Evolutionary conservation across 2,329 filamentous ascomycete species (phyloP).

Genomic region (Paraphaeosphaeria minitans): DNA sequence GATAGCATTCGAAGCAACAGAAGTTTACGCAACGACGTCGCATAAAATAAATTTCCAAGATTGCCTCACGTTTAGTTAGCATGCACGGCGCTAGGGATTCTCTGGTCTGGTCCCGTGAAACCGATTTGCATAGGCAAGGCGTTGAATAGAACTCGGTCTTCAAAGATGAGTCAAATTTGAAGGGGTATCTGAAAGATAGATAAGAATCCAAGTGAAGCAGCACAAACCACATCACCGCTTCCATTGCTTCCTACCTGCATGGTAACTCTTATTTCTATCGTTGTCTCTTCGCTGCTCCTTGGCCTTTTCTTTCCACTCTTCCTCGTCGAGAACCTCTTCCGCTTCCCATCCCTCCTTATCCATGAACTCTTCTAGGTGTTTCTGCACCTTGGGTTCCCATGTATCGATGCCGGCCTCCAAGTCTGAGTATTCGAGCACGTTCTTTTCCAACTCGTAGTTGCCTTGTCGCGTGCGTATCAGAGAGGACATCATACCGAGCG

Average conservation of each 20-base stretch:
- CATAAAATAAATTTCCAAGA: background rate
- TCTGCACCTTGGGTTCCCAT: constrained; percentile 77
- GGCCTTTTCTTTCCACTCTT: constrained; percentile 22
- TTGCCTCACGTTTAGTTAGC: constrained; percentile 1
- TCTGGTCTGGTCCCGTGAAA: background rate
- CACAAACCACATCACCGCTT: constrained; percentile 12
- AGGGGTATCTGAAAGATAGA: constrained; percentile 3
- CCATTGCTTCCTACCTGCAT: constrained; percentile 18
- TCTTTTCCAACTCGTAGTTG: constrained; percentile 74
- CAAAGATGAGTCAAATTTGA: background rate
- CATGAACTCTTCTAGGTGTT: constrained; percentile 61
- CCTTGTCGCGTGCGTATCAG: constrained; percentile 81
- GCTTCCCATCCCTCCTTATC: constrained; percentile 46
- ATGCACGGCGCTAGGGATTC: constrained; percentile 5
- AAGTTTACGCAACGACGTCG: background rate
- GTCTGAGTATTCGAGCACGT: constrained; percentile 79
- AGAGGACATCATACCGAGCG: constrained; percentile 83
- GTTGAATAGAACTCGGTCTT: background rate
- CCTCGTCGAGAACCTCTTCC: constrained; percentile 34
- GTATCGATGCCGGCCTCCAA: constrained; percentile 75
- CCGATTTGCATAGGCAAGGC: background rate
- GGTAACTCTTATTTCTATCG: constrained; percentile 21
- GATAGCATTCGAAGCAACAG: constrained; percentile 25
- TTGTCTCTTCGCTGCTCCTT: constrained; percentile 34
- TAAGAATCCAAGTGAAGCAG: background rate